Conservation (phyloP, 1,139 yeast species). For the Protomyces inouyei region DNA sequence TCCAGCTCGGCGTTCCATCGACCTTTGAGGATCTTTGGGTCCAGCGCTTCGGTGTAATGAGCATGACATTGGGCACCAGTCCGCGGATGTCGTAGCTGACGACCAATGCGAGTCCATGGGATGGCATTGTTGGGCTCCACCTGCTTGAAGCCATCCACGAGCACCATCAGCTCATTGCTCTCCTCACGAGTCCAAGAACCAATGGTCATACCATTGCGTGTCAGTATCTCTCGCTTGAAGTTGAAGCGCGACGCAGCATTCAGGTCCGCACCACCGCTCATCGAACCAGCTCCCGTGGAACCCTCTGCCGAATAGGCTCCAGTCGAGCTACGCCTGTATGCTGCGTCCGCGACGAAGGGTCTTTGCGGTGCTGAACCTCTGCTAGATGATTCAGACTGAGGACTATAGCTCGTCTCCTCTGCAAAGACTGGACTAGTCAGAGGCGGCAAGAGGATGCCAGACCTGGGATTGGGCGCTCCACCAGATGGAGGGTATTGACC, state of each 20-base stretch:
- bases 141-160: not conserved
- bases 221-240: not conserved
- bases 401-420: not conserved
- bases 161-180: not conserved
- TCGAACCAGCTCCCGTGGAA: not conserved
- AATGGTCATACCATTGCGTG: conserved; percentile 1
- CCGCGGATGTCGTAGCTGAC: conserved; percentile 40
- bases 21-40: conserved; percentile 73
- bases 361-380: not conserved
- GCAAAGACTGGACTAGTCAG: not conserved
- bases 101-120: conserved; percentile 14
- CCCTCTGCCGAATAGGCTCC: not conserved
- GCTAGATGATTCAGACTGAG: not conserved
- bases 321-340: not conserved
- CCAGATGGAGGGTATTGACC: not conserved
- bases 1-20: conserved; percentile 83
- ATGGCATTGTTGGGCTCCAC: not conserved
- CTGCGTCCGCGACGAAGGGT: not conserved
- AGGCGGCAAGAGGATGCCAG: not conserved
- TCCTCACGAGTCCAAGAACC: conserved; percentile 7
- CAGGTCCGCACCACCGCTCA: not conserved
- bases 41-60: conserved; percentile 79
- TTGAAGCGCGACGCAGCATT: not conserved
- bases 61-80: conserved; percentile 96
- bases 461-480: not conserved